These are phyloP conservation scores for Xylaria sp. DNA, from an alignment of 2,329 filamentous ascomycete genomes.

Conservation along the genomic window DNA sequence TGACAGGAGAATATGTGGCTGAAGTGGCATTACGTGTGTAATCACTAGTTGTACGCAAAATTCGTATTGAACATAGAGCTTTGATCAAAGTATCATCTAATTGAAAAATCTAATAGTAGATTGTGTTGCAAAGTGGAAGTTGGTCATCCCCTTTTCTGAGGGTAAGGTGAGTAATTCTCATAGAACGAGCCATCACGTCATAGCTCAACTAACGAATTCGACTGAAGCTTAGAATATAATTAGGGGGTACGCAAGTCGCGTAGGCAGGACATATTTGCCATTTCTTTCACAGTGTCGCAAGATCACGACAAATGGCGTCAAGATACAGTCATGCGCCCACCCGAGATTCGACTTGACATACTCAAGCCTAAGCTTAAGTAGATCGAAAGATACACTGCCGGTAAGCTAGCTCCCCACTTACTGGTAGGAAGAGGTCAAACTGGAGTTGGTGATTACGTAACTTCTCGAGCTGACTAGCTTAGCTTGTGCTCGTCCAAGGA, in stretches of 20 bases:
- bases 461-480: too few relatives aligned
- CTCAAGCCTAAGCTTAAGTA: not conserved
- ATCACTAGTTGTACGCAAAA: too few relatives aligned
- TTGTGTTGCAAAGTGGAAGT: too few relatives aligned
- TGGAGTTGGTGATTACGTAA: slow-evolving; percentile 33
- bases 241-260: not conserved
- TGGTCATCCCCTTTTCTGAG: not conserved
- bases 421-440: slow-evolving; percentile 27
- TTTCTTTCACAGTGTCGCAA: not conserved
- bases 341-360: not conserved
- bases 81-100: too few relatives aligned
- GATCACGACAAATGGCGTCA: slow-evolving; percentile 6
- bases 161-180: not conserved
- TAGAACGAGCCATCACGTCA: not conserved
- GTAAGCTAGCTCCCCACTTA: not conserved
- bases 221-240: not conserved
- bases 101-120: too few relatives aligned
- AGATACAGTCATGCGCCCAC: not conserved
- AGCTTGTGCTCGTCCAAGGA: slow-evolving; percentile 13
- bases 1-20: too few relatives aligned
- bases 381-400: not conserved
- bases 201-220: not conserved
- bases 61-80: too few relatives aligned
- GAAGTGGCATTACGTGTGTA: too few relatives aligned
- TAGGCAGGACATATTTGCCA: not conserved